Evolutionary conservation across 352 stramenopile species (phyloP).

Genomic region (Globisporangium lucens): DNA sequence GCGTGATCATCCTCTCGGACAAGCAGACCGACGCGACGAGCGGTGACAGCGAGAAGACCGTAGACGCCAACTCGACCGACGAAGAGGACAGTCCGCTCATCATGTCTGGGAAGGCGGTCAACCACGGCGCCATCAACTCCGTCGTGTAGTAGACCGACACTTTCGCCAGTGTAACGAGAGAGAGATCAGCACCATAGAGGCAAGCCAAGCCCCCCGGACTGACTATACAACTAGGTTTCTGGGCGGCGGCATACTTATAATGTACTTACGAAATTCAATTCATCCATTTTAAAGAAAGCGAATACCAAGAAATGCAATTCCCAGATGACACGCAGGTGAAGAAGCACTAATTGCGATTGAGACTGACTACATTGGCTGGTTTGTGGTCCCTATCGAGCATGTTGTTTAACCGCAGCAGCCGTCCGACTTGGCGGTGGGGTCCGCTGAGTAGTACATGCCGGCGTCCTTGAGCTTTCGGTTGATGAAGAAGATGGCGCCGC

Average conservation of each 20-base stretch:
- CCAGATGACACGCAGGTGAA: background rate
- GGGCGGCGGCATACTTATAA: conserved; percentile 14
- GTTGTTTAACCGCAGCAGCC: conserved; percentile 40
- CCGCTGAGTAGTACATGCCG: conserved; percentile 70
- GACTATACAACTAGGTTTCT: background rate
- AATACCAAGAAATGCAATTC: background rate
- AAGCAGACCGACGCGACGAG: conserved; percentile 60
- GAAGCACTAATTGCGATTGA: background rate
- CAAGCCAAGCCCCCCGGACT: background rate
- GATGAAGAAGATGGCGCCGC: conserved; percentile 61
- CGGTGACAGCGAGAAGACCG: conserved; percentile 31
- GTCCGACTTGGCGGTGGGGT: conserved; percentile 47
- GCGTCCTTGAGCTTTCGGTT: conserved; percentile 84
- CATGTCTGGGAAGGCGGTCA: conserved; percentile 28
- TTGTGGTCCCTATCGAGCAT: background rate
- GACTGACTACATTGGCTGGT: background rate
- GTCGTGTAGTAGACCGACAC: conserved; percentile 15
- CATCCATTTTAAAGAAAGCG: background rate
- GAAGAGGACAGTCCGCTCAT: conserved; percentile 51
- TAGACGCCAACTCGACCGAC: conserved; percentile 32
- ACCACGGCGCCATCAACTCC: conserved; percentile 37
- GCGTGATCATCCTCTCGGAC: conserved; percentile 80
- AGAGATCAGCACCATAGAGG: conserved; percentile 11
- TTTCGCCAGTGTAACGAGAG: background rate
- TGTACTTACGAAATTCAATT: conserved; percentile 10